phyloP scores from a whole-genome alignment of 768 basidiomycete genomes.

The Russula ochroleuca region DNA sequence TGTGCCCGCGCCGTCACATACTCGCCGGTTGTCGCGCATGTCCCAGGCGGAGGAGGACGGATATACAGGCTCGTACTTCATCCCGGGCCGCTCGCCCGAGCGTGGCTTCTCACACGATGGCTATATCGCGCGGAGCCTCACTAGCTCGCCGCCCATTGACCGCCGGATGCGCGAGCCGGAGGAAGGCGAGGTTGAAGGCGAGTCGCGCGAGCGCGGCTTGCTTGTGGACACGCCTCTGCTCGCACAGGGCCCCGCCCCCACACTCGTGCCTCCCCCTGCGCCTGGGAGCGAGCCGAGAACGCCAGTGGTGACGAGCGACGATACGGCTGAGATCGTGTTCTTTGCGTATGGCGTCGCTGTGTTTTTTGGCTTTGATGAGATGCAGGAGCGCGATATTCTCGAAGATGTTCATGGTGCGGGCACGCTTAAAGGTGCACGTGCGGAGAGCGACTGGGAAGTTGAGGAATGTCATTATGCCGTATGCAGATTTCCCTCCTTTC shows the following conservation, averaged over 20 bases:
- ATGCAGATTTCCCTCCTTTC: slow-evolving; percentile 30
- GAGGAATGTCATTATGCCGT: slow-evolving; percentile 91
- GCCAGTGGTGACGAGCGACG: slow-evolving; percentile 37
- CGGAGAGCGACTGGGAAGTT: slow-evolving; percentile 79
- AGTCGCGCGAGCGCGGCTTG: slow-evolving; percentile 16
- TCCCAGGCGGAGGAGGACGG: slow-evolving; percentile 88
- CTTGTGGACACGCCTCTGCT: slow-evolving; percentile 10
- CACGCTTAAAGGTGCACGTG: slow-evolving; percentile 55
- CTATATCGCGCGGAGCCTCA: slow-evolving; percentile 45
- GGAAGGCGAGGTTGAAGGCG: slow-evolving; percentile 16
- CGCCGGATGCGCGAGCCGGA: slow-evolving; percentile 18
- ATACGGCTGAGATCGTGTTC: slow-evolving; percentile 70
- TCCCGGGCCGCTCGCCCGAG: slow-evolving; percentile 33
- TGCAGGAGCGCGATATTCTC: slow-evolving; percentile 74
- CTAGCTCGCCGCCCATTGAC: slow-evolving; percentile 26
- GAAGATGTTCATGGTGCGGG: slow-evolving; percentile 79
- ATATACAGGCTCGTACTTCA: slow-evolving; percentile 83
- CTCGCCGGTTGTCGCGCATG: slow-evolving; percentile 58
- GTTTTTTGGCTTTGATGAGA: slow-evolving; percentile 82
- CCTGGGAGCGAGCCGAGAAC: slow-evolving; percentile 11
- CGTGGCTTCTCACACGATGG: slow-evolving; percentile 39
- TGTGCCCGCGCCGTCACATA: slow-evolving; percentile 47
- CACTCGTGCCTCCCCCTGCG: neutral
- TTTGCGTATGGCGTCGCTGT: slow-evolving; percentile 89
- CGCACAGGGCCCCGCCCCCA: neutral